Conservation (phyloP, 1,284 basidiomycete genomes). For the Rhizopogon hawkerae region DNA sequence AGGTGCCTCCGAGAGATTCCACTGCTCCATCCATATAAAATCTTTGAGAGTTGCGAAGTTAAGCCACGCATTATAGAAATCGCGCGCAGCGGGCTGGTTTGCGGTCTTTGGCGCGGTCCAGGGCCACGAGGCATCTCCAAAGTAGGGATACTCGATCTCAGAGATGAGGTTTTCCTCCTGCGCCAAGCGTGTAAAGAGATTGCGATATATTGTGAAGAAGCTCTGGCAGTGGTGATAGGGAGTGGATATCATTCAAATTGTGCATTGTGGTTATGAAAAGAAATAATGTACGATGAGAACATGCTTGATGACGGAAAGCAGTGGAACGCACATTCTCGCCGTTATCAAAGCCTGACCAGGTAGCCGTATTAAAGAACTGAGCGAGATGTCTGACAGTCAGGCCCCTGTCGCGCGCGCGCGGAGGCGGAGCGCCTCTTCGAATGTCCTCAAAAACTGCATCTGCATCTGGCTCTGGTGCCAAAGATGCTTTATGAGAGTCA, state of each 20-base stretch:
- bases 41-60: slow-evolving; percentile 87
- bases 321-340: slow-evolving; percentile 48
- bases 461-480: slow-evolving; percentile 76
- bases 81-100: slow-evolving; percentile 41
- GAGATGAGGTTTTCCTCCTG: slow-evolving; percentile 70
- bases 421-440: slow-evolving; percentile 57
- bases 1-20: slow-evolving; percentile 78
- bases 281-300: slow-evolving; percentile 5
- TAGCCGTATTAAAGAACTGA: slow-evolving; percentile 75
- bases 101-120: slow-evolving; percentile 49
- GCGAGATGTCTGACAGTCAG: slow-evolving; percentile 76
- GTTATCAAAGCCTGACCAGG: slow-evolving; percentile 70
- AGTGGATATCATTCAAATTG: not conserved
- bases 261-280: not conserved
- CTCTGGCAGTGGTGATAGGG: slow-evolving; percentile 40
- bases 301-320: too few relatives aligned
- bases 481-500: slow-evolving; percentile 87
- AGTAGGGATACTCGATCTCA: slow-evolving; percentile 64
- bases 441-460: slow-evolving; percentile 82
- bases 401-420: slow-evolving; percentile 71
- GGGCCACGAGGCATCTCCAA: slow-evolving; percentile 74
- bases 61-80: slow-evolving; percentile 84
- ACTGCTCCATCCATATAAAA: slow-evolving; percentile 85
- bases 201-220: slow-evolving; percentile 87
- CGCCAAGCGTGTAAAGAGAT: slow-evolving; percentile 79